phyloP scores from a whole-genome alignment of 495 filamentous ascomycete species.

The Cladorrhinum samala region DNA sequence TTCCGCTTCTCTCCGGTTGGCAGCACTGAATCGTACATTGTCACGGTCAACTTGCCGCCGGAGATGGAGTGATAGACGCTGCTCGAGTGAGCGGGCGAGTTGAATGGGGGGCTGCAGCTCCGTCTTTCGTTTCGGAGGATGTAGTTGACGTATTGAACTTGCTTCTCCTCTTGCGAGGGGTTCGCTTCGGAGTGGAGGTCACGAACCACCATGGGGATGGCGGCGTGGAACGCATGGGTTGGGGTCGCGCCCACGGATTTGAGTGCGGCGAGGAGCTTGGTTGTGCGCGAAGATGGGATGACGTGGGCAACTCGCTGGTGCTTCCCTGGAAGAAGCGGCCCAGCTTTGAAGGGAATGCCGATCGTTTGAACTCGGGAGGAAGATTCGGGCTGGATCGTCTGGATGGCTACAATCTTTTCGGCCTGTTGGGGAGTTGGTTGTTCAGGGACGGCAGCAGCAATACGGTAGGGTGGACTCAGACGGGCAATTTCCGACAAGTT shows the following conservation, averaged over 20 bases:
- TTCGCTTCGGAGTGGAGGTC: slow-evolving; percentile 13
- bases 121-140: slow-evolving; percentile 28
- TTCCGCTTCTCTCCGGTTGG: too few relatives aligned
- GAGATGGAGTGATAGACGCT: slow-evolving; percentile 30
- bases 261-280: slow-evolving; percentile 15
- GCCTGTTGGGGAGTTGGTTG: not conserved
- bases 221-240: slow-evolving; percentile 31
- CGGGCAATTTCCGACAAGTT: slow-evolving; percentile 14
- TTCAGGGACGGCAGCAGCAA: slow-evolving; percentile 10
- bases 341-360: slow-evolving; percentile 2
- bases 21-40: slow-evolving; percentile 1
- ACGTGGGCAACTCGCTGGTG: slow-evolving; percentile 15
- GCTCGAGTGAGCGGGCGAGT: slow-evolving; percentile 21
- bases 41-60: slow-evolving; percentile 11
- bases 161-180: not conserved
- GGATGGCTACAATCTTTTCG: not conserved
- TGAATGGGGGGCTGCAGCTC: slow-evolving; percentile 22
- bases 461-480: slow-evolving; percentile 17
- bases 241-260: slow-evolving; percentile 23
- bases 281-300: slow-evolving; percentile 10
- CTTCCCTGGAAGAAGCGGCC: slow-evolving; percentile 1
- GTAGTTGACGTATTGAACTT: slow-evolving; percentile 25
- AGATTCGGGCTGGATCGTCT: not conserved
- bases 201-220: slow-evolving; percentile 24
- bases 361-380: not conserved